phyloP scores from a whole-genome alignment of 352 stramenopile species.

The Globisporangium ultimum region DNA sequence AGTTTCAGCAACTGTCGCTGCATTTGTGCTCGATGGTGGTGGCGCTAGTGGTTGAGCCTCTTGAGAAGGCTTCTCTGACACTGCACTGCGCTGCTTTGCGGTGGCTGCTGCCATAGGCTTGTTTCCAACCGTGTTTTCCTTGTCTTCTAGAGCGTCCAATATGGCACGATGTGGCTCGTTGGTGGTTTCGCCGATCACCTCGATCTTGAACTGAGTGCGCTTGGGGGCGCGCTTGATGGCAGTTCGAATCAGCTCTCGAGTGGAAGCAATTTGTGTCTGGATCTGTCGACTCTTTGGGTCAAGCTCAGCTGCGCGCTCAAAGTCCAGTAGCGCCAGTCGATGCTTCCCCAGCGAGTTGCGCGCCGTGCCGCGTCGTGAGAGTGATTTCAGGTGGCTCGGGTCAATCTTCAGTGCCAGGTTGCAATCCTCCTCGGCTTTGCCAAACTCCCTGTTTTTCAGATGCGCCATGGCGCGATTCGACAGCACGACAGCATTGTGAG shows the following conservation, averaged over 20 bases:
- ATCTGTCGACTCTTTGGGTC: constrained; percentile 79
- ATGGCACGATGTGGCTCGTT: constrained; percentile 1
- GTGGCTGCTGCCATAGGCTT: background rate
- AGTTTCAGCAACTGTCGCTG: background rate
- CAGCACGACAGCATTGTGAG: constrained; percentile 68
- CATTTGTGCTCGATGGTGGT: background rate
- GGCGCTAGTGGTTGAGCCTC: background rate
- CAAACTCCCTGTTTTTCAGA: constrained; percentile 85
- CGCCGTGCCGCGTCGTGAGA: constrained; percentile 75
- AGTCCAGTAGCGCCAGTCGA: constrained; percentile 78
- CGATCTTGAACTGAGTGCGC: constrained; percentile 40
- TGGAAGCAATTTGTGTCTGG: constrained; percentile 48
- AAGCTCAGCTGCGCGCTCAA: constrained; percentile 50
- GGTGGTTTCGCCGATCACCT: constrained; percentile 28
- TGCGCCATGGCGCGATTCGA: constrained; percentile 91
- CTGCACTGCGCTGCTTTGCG: background rate
- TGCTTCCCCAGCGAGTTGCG: constrained; percentile 87
- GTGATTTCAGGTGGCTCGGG: constrained; percentile 82
- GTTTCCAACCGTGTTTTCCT: constrained; percentile 11
- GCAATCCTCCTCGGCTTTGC: constrained; percentile 89
- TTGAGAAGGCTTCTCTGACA: constrained; percentile 2
- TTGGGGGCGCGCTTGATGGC: constrained; percentile 68
- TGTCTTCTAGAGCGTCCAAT: background rate
- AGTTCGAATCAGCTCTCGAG: constrained; percentile 57
- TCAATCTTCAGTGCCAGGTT: constrained; percentile 80